A percentile compares a stretch with the other conserved stretches of the same genome.
These are phyloP conservation scores for Xylaria cubensis DNA, from an alignment of 495 filamentous ascomycete genomes.

Conservation along the genomic window DNA sequence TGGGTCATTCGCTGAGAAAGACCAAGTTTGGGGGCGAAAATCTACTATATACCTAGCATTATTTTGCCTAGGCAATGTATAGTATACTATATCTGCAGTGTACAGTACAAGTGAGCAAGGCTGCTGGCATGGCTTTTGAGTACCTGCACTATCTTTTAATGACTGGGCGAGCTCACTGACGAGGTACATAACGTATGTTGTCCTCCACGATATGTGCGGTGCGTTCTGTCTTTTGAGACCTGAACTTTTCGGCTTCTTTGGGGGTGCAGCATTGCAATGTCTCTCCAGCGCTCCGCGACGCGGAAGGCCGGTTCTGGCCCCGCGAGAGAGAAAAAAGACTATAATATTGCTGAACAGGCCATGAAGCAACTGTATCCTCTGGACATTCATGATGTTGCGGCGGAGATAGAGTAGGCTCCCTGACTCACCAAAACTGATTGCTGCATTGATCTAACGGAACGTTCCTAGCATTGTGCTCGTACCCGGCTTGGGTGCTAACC, in stretches of 20 bases:
- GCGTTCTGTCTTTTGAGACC: neutral
- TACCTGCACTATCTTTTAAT: neutral
- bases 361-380: slow-evolving; percentile 43
- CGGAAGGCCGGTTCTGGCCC: slow-evolving; percentile 37
- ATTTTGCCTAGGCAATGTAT: neutral
- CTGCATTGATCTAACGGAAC: slow-evolving; percentile 18
- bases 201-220: neutral
- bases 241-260: neutral
- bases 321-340: slow-evolving; percentile 39
- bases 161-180: slow-evolving; percentile 4
- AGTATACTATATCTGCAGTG: slow-evolving; percentile 6
- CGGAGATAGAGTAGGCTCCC: slow-evolving; percentile 40
- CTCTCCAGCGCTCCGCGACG: slow-evolving; percentile 39
- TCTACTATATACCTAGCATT: neutral
- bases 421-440: neutral
- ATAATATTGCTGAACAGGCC: slow-evolving; percentile 38
- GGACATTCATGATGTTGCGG: slow-evolving; percentile 32
- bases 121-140: neutral
- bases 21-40: slow-evolving; percentile 9
- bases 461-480: slow-evolving; percentile 61
- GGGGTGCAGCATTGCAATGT: slow-evolving; percentile 31
- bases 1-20: neutral
- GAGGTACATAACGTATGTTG: slow-evolving; percentile 19
- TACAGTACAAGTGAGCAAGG: neutral
- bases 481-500: slow-evolving; percentile 68